Base-by-base conservation (phyloP, 2,329 filamentous ascomycete genomes). In the Dendryphion nanum region DNA sequence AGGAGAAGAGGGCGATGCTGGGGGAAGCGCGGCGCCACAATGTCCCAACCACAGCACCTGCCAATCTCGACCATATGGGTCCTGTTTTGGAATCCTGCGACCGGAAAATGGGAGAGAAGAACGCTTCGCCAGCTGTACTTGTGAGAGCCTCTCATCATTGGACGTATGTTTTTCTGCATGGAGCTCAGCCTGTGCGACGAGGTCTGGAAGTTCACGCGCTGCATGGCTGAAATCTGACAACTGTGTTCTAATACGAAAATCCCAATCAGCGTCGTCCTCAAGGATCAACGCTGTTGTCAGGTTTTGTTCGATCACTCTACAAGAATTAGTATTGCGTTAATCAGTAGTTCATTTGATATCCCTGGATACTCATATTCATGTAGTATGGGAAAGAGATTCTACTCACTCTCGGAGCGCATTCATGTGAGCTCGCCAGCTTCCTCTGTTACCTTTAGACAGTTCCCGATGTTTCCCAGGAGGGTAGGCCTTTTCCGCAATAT, bases 41-140 rank as follows among this genome's bases (percentile, higher is more conserved):
- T 70, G 66, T 3, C 66, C 66, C 2, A 66, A 55, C 63, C 62
- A 67, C 8, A 69, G 48, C 19, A 69, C 33, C 40, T 69, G 64
- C 65, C 66, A 69, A 20, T 61, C 46, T 17, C 49, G 55, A 3
- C 50, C 52, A 31, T 59, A 57, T 6, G 59, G 57, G 6, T 48
- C 52, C 17, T 30, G 51, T 36, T 24, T 40, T 29, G 50, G 48
- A 14, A 31, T 28, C 33, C 29, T 28, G 30, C 16, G 33, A 37
- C 29, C 2, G 6, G 32, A 26, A 15, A 55, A 20, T 13, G 41
- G 28, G 18, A 51, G 18, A 8, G 50, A 38, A 5, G 48, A 50
- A 15, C 39, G 47, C 23, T 46, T 41, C 18, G 48, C 45, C 24
- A 51, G 42, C 6, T 50, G 45, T 8, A 40, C 40, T 17, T 38